These are phyloP conservation scores for Russula lepida DNA, from an alignment of 768 basidiomycete species.

Conservation along the genomic window DNA sequence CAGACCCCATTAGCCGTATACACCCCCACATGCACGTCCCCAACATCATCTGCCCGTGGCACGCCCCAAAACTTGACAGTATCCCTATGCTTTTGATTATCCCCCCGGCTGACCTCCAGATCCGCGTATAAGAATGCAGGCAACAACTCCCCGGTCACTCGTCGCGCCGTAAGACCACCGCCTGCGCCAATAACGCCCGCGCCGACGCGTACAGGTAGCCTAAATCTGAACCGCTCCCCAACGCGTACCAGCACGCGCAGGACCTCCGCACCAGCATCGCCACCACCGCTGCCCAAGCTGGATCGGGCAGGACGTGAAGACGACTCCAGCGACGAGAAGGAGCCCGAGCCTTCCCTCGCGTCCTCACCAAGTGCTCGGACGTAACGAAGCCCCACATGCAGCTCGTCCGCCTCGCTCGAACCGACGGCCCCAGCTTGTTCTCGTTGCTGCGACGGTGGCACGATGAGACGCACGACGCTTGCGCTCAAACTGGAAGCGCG, in stretches of 20 bases:
- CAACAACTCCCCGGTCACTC: conserved; percentile 11
- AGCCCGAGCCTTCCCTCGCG: conserved; percentile 33
- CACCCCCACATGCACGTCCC: conserved; percentile 19
- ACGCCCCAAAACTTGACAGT: conserved; percentile 22
- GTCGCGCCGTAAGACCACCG: conserved; percentile 9
- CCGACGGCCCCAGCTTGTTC: background rate
- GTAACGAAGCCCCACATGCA: conserved; percentile 61
- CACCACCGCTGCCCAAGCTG: conserved; percentile 9
- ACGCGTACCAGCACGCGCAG: conserved; percentile 20
- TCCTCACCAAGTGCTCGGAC: conserved; percentile 62
- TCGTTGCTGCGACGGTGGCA: background rate
- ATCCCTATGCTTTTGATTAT: conserved; percentile 6
- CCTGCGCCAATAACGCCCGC: conserved; percentile 1
- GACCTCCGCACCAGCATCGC: conserved; percentile 3
- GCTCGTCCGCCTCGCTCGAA: conserved; percentile 46
- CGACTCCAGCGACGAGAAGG: conserved; percentile 57
- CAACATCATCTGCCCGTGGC: conserved; percentile 20
- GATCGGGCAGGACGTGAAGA: conserved; percentile 36
- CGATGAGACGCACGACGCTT: conserved; percentile 38
- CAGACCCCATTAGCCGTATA: conserved; percentile 13
- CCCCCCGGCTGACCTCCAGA: conserved; percentile 14
- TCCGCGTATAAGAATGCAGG: conserved; percentile 20
- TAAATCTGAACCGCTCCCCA: conserved; percentile 21
- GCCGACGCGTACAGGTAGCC: conserved; percentile 15
- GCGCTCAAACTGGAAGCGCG: conserved; percentile 56